Evolutionary conservation across 768 basidiomycete genomes (phyloP), one percentile per base, ranked within the genome.

Genomic region (Piloderma croceum): DNA sequence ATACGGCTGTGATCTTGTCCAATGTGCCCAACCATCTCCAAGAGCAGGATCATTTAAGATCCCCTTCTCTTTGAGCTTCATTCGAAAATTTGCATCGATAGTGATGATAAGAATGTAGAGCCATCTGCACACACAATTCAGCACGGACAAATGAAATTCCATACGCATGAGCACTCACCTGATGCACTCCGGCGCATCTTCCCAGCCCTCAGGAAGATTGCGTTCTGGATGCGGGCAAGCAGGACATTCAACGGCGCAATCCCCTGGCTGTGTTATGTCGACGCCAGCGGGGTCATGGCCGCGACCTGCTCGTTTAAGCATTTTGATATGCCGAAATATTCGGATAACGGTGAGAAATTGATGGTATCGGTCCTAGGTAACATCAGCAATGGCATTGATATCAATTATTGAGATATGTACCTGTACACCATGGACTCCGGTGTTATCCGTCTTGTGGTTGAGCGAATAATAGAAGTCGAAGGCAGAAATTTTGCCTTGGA

Each of bases 381-480:
- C 34, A 35, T 19, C 12, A 23, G 21, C 20, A 22, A 22, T 18
- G 20, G 35, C 19, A 20, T 1, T 18, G 24, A 25, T 35, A 40
- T 21, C 17, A 13, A 29, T 9, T 15, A 15, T 9, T 15, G 15
- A 29, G 10, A 29, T 9, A 29, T 23, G n/a, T 22, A 36, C 44
- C 20, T 36, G 42, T n/a, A 47, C 18, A 15, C 40, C 36, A 22
- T 17, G 25, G 6, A 41, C 12, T 4, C 43, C 42, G 6, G 21
- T 44, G 10, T 25, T 36, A 33, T 44, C 22, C 9, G 21, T 38
- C 15, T 32, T 9, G 2, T 10, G 22, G 11, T 46, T 41, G 18
- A 56, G 22, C 3, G 48, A 11, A 4, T 37, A 39, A 27, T 57
- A 59, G 20, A 53, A 56, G 40, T 56, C 53, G 6, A 35, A 47